Conservation (phyloP, 106 monocot genomes). For the Vanilla planifolia region DNA sequence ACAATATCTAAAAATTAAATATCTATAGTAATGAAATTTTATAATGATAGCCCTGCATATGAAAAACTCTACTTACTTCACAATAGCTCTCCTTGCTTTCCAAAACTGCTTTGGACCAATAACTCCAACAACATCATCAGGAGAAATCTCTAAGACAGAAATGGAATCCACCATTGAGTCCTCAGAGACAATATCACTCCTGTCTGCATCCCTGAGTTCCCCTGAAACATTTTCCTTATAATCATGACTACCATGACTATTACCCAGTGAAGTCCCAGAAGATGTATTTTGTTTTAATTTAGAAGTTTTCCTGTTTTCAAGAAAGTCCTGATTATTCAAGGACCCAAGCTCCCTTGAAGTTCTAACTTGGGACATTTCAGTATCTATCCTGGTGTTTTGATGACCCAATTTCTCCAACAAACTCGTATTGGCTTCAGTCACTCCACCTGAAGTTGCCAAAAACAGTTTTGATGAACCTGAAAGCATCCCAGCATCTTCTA, state of each 20-base stretch:
- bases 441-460: constrained; percentile 12
- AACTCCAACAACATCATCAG: constrained; percentile 76
- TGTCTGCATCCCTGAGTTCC: constrained; percentile 20
- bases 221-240: constrained; percentile 10
- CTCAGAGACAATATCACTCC: constrained; percentile 37
- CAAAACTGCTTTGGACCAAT: constrained; percentile 93
- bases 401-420: constrained; percentile 1
- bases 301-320: constrained; percentile 5
- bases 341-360: neutral
- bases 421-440: neutral
- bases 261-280: constrained; percentile 12
- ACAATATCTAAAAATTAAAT: too few species aligned
- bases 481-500: constrained; percentile 19
- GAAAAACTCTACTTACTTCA: constrained; percentile 55
- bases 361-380: constrained; percentile 12
- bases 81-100: constrained; percentile 88
- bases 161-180: constrained; percentile 51
- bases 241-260: constrained; percentile 8
- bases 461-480: constrained; percentile 6
- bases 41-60: too few species aligned
- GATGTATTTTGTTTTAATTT: neutral
- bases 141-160: constrained; percentile 46
- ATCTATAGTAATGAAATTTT: too few species aligned
- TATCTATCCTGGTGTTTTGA: neutral
- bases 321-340: constrained; percentile 3